Evolutionary conservation across 306 rosid species (phyloP).

Genomic region (Ammopiptanthus mongolicus): DNA sequence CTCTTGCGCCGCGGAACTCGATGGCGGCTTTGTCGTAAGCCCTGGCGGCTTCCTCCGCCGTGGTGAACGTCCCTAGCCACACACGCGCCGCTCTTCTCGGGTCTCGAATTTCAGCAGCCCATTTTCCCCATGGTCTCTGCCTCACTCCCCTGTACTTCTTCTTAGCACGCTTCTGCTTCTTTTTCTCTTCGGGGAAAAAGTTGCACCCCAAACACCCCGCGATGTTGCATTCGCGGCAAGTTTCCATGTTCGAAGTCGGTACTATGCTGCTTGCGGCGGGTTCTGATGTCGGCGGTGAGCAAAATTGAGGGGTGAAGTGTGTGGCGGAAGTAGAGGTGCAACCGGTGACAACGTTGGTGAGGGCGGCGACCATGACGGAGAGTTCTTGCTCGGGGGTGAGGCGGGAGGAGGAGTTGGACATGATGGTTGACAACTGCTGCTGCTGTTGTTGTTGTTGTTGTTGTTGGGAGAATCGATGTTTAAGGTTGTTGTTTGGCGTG

Average conservation of each 20-base stretch:
- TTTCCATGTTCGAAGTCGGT: conserved; percentile 23
- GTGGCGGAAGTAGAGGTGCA: conserved; percentile 23
- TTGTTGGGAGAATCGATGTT: neutral
- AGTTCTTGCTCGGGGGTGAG: conserved; percentile 62
- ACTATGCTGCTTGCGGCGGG: neutral
- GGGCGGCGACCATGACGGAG: conserved; percentile 67
- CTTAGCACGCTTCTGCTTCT: conserved; percentile 32
- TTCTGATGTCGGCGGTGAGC: neutral
- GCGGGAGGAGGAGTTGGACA: conserved; percentile 28
- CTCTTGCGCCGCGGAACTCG: conserved; percentile 87
- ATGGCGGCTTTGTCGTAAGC: conserved; percentile 83
- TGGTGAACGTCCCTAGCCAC: conserved; percentile 81
- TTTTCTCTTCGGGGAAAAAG: conserved; percentile 42
- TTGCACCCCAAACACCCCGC: conserved; percentile 63
- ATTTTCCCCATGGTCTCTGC: conserved; percentile 95
- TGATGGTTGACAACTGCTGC: neutral
- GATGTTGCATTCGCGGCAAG: conserved; percentile 49
- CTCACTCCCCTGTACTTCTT: conserved; percentile 89
- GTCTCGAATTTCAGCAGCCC: conserved; percentile 94
- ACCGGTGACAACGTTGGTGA: conserved; percentile 74
- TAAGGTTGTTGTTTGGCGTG: neutral
- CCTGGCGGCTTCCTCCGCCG: conserved; percentile 80
- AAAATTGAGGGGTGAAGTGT: neutral
- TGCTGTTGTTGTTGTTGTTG: neutral
- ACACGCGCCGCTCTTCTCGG: conserved; percentile 66